A percentile compares a stretch with the other conserved stretches of the same genome.
Evolutionary conservation across 2,329 filamentous ascomycete genomes (phyloP).

Genomic region (Nemania sp.): DNA sequence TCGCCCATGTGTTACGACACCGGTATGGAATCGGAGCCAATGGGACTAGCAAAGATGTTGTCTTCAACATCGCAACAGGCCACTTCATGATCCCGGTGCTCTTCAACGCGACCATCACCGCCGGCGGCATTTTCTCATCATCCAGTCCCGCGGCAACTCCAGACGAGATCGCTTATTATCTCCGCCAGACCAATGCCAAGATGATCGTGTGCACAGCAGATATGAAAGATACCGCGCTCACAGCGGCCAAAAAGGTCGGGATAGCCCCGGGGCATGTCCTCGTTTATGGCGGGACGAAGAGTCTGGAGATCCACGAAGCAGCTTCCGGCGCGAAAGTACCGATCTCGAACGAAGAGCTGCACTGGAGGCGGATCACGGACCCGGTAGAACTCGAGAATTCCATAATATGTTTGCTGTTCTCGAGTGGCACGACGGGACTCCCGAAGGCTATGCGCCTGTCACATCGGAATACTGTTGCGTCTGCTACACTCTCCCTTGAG

Average conservation of each 20-base stretch:
- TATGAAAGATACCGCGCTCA: conserved; percentile 49
- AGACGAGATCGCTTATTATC: conserved; percentile 39
- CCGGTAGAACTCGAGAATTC: conserved; percentile 45
- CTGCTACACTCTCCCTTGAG: conserved; percentile 39
- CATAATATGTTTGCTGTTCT: conserved; percentile 50
- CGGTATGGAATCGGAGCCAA: conserved; percentile 31
- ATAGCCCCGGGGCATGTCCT: conserved; percentile 52
- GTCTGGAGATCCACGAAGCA: conserved; percentile 37
- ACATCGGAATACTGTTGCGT: conserved; percentile 49
- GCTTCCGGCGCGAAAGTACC: conserved; percentile 37
- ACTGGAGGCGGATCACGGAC: conserved; percentile 60
- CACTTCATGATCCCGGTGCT: conserved; percentile 34
- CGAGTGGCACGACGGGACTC: conserved; percentile 52
- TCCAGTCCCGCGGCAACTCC: conserved; percentile 31
- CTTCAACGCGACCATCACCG: conserved; percentile 32
- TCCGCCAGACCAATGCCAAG: conserved; percentile 44
- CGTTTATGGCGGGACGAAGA: conserved; percentile 48
- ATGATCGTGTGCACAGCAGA: conserved; percentile 52
- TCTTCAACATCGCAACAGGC: conserved; percentile 33
- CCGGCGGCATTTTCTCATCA: conserved; percentile 35
- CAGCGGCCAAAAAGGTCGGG: conserved; percentile 52
- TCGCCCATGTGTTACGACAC: conserved; percentile 57
- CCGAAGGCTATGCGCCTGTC: conserved; percentile 53
- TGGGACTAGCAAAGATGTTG: conserved; percentile 30
- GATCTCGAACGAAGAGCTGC: conserved; percentile 44